Percentiles rank a stretch among this genome's conserved stretches.
Evolutionary conservation across 2,329 filamentous ascomycete species (phyloP).

Genomic region (Trichoderma pleuroti): DNA sequence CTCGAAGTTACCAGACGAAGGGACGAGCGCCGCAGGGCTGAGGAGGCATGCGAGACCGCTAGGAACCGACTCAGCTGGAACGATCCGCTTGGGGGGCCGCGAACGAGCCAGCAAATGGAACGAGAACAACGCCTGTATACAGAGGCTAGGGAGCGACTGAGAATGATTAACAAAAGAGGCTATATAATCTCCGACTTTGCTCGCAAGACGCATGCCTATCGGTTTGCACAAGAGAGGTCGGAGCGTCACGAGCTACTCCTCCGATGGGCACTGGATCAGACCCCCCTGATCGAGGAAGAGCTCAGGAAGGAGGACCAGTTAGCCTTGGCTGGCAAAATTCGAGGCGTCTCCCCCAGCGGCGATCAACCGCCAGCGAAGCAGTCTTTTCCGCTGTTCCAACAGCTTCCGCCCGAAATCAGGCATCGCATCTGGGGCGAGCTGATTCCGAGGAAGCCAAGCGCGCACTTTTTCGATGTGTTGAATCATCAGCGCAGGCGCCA

Average conservation of each 20-base stretch:
- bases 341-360: neutral
- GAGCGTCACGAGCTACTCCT: conserved; percentile 24
- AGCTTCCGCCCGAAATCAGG: conserved; percentile 13
- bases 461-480: conserved; percentile 17
- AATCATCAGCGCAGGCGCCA: conserved; percentile 11
- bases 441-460: conserved; percentile 5
- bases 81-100: neutral
- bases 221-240: conserved; percentile 17
- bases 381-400: conserved; percentile 1
- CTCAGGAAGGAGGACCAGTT: neutral
- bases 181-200: neutral
- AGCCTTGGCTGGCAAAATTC: neutral
- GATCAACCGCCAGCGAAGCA: neutral
- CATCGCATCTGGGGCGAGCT: conserved; percentile 11
- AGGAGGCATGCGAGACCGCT: neutral
- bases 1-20: conserved; percentile 2
- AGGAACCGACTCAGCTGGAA: neutral
- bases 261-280: conserved; percentile 23
- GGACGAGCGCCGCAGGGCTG: conserved; percentile 1
- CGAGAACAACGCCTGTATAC: neutral
- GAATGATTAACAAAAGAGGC: neutral
- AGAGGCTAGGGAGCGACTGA: neutral
- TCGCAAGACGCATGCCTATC: conserved; percentile 15
- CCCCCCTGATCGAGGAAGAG: conserved; percentile 23
- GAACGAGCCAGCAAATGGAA: neutral